These are phyloP conservation scores for Pisolithus orientalis DNA, from an alignment of 768 basidiomycete genomes.

Conservation along the genomic window DNA sequence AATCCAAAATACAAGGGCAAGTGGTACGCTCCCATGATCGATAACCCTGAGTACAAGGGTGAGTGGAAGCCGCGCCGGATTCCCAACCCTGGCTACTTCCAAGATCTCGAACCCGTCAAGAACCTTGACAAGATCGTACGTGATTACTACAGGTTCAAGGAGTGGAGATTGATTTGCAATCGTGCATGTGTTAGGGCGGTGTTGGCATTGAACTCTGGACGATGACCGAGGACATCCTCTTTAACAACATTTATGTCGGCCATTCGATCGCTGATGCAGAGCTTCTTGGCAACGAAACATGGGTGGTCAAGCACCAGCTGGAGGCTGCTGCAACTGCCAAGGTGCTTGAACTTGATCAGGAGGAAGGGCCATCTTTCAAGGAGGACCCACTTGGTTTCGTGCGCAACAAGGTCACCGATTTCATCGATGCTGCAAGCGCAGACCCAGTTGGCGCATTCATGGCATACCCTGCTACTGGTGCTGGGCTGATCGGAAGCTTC, in stretches of 20 bases:
- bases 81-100: constrained; percentile 84
- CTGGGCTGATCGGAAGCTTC: constrained; percentile 62
- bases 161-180: not conserved
- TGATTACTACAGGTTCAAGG: not conserved
- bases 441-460: constrained; percentile 82
- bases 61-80: constrained; percentile 91
- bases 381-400: constrained; percentile 76
- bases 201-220: constrained; percentile 99
- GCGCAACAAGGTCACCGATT: constrained; percentile 69
- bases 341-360: constrained; percentile 42
- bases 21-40: constrained; percentile 91
- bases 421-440: constrained; percentile 69
- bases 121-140: constrained; percentile 78
- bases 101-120: constrained; percentile 80
- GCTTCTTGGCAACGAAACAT: constrained; percentile 80
- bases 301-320: constrained; percentile 79
- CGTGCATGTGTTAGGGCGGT: constrained; percentile 55
- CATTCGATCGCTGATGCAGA: constrained; percentile 85
- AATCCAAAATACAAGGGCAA: constrained; percentile 98
- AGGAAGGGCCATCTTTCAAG: constrained; percentile 45
- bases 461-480: constrained; percentile 83
- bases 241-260: constrained; percentile 91
- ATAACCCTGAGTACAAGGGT: constrained; percentile 98
- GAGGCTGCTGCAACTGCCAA: constrained; percentile 52
- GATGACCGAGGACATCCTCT: constrained; percentile 94